Conservation (phyloP, 2,329 filamentous ascomycete genomes). For the Fusarium subtropicale region DNA sequence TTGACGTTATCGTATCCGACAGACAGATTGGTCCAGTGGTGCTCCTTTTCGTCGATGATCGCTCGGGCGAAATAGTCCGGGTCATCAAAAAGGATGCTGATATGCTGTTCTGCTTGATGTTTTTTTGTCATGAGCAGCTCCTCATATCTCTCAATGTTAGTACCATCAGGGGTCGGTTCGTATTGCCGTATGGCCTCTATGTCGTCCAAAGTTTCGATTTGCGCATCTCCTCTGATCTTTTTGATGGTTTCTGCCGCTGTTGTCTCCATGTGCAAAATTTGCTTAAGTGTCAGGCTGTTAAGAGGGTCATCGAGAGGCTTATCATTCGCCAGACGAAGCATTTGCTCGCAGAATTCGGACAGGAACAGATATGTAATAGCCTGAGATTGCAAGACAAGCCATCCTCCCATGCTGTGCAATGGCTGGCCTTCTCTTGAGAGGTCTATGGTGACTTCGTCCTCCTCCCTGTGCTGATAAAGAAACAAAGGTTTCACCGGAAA, state of each 20-base stretch:
- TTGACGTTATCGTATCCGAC: constrained; percentile 3
- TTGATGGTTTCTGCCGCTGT: background rate
- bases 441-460: background rate
- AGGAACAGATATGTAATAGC: constrained; percentile 35
- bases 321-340: constrained; percentile 5
- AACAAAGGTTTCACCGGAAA: constrained; percentile 1
- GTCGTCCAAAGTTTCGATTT: constrained; percentile 25
- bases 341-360: constrained; percentile 16
- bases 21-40: constrained; percentile 40
- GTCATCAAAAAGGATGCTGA: constrained; percentile 35
- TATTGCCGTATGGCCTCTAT: constrained; percentile 31
- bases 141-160: constrained; percentile 5
- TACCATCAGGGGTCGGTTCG: background rate
- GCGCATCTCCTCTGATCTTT: background rate
- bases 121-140: constrained; percentile 11
- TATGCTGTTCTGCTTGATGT: constrained; percentile 24
- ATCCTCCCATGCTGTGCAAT: constrained; percentile 32
- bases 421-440: background rate
- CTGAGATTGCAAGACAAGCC: constrained; percentile 35
- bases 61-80: constrained; percentile 34
- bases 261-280: background rate
- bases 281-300: background rate
- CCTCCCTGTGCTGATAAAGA: background rate
- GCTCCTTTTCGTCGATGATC: constrained; percentile 38
- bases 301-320: background rate